phyloP scores from a whole-genome alignment of 495 filamentous ascomycete genomes.

The Bombardia bombarda region DNA sequence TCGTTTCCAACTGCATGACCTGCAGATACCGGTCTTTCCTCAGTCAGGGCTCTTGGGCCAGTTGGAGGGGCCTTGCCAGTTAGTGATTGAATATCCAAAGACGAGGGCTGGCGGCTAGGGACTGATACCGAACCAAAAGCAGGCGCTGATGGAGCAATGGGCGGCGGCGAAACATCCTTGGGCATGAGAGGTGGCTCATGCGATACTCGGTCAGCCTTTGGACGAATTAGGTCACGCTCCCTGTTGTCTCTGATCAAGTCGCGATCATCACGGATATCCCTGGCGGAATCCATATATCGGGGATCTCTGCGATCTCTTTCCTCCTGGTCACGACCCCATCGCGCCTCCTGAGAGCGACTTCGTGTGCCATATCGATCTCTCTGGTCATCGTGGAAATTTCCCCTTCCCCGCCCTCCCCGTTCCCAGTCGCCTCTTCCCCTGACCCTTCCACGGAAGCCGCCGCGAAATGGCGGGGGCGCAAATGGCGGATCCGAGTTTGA shows the following conservation, averaged over 20 bases:
- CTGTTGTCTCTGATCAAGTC: conserved; percentile 34
- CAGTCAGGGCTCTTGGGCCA: conserved; percentile 40
- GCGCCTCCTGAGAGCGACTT: conserved; percentile 63
- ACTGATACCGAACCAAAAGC: conserved; percentile 73
- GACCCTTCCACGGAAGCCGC: conserved; percentile 43
- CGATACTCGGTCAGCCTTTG: conserved; percentile 34
- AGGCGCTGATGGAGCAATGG: conserved; percentile 73
- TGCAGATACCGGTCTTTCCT: conserved; percentile 35
- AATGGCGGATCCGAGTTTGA: conserved; percentile 58
- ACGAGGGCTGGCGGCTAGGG: conserved; percentile 34
- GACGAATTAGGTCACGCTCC: conserved; percentile 37
- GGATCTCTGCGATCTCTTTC: conserved; percentile 38
- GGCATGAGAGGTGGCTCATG: conserved; percentile 35
- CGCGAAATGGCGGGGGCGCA: conserved; percentile 40
- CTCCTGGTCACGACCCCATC: conserved; percentile 44
- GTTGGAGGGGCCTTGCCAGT: conserved; percentile 43
- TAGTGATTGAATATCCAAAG: conserved; percentile 28
- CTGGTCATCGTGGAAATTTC: conserved; percentile 50
- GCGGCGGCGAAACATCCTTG: conserved; percentile 56
- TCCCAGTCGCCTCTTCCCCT: conserved; percentile 65
- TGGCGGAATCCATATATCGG: conserved; percentile 33
- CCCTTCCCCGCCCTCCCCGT: conserved; percentile 45
- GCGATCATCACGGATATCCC: conserved; percentile 49
- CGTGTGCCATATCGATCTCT: conserved; percentile 49
- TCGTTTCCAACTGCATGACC: conserved; percentile 23